Base-by-base conservation (phyloP, 2,329 filamentous ascomycete genomes). In the Paraphaeosphaeria sporulosa region DNA sequence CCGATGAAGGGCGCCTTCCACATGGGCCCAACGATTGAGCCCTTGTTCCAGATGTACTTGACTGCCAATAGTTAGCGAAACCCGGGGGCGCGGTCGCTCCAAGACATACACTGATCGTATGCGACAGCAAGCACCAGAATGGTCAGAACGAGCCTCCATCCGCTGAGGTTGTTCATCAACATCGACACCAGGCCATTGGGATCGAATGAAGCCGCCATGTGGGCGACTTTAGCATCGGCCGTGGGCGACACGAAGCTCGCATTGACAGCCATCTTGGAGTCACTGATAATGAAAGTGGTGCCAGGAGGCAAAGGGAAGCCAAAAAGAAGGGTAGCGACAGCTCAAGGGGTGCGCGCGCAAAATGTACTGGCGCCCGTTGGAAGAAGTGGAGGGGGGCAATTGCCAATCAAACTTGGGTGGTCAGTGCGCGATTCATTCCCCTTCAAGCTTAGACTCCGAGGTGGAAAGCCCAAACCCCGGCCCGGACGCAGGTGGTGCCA, bases 81-180 rank as follows among this genome's bases (percentile, higher is more conserved):
- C 10, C 42, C 19, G 59, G 57, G 48, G 61, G 47, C 38, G 30
- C 12, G 27, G 49, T 2, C 23, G 19, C 9, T 12, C 32, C 47
- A 27, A 57, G 38, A 84, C 91, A 78, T 84, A 97, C 94, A 83
- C 83, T 98, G 94, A 80, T 98, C 94, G 78, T 97, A 98, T 62
- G 89, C 86, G 59, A 97, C 76, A 53, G 95, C 64, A 17, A 92
- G 92, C 66, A 94, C 76, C 36, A 91, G 69, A 66, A 93, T 83
- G 63, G 89, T 89, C 83, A 87, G 87, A 48, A 59, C 58, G 30
- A 74, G 60, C 62, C 69, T 69, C 69, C 72, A 71, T 19, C 67
- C 58, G 40, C 60, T 76, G 63, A 77, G 56, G 62, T 70, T 68
- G 58, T 69, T 73, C 57, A 76, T 52, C 38, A 76, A 21, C n/a